These are phyloP conservation scores for Eremochloa ophiuroides DNA, from an alignment of 176 grass and related monocot genomes.

Conservation along the genomic window DNA sequence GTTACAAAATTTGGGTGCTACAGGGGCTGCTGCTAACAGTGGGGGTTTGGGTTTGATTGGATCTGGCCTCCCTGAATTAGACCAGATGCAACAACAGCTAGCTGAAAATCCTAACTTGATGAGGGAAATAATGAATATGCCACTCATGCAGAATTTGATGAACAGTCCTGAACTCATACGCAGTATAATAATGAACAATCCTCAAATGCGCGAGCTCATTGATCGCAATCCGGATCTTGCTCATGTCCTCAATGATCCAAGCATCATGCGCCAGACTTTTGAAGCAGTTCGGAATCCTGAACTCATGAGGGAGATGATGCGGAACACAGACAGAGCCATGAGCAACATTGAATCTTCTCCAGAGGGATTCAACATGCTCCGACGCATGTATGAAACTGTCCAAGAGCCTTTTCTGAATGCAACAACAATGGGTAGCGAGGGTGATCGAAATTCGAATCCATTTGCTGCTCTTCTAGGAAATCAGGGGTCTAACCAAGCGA, in stretches of 20 bases:
- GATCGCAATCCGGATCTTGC: slow-evolving; percentile 97
- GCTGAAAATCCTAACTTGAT: slow-evolving; percentile 89
- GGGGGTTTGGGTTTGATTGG: slow-evolving; percentile 50
- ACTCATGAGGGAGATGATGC: slow-evolving; percentile 99
- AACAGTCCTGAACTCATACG: slow-evolving; percentile 91
- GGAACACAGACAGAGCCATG: slow-evolving; percentile 98
- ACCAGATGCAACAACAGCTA: slow-evolving; percentile 71
- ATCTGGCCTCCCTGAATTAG: slow-evolving; percentile 61
- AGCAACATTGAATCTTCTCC: slow-evolving; percentile 98
- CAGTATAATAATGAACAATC: slow-evolving; percentile 95
- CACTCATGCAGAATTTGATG: slow-evolving; percentile 79
- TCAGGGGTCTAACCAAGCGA: slow-evolving; percentile 57
- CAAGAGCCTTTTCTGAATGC: slow-evolving; percentile 98
- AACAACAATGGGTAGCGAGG: slow-evolving; percentile 74
- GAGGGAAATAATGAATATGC: slow-evolving; percentile 98
- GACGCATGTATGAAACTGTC: slow-evolving; percentile 98
- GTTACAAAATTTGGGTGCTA: slow-evolving; percentile 57
- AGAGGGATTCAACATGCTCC: slow-evolving; percentile 98
- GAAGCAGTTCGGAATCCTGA: slow-evolving; percentile 93
- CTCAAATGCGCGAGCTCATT: slow-evolving; percentile 94
- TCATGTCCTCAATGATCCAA: slow-evolving; percentile 95
- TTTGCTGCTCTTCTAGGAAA: slow-evolving; percentile 84
- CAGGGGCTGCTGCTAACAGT: slow-evolving; percentile 34
- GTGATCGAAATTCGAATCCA: slow-evolving; percentile 64
- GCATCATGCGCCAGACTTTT: slow-evolving; percentile 83